Conservation (phyloP, 441 rosid genomes). For the Rhodomyrtus psidioides region DNA sequence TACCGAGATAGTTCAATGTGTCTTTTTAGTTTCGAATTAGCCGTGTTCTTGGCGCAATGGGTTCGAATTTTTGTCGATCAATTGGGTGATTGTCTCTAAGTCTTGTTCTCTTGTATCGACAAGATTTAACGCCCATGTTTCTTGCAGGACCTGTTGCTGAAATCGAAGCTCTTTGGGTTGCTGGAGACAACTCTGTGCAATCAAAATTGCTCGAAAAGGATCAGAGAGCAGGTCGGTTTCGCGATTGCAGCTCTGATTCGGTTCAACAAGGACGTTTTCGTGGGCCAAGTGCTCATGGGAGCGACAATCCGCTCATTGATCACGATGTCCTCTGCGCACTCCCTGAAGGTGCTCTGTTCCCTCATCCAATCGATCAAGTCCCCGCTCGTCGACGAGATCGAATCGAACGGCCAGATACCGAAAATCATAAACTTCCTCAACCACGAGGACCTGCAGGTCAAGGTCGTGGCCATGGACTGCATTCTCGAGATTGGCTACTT, state of each 20-base stretch:
- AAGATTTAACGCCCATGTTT: not conserved
- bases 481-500: slow-evolving; percentile 55
- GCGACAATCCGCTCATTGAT: slow-evolving; percentile 35
- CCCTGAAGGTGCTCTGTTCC: slow-evolving; percentile 26
- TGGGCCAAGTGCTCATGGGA: slow-evolving; percentile 47
- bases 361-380: slow-evolving; percentile 44
- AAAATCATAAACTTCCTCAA: slow-evolving; percentile 32
- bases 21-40: not conserved
- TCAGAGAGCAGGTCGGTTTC: slow-evolving; percentile 36
- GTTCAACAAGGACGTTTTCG: slow-evolving; percentile 67
- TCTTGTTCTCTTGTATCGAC: not conserved
- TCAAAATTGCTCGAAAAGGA: slow-evolving; percentile 16
- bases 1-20: not conserved
- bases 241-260: slow-evolving; percentile 31
- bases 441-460: slow-evolving; percentile 28
- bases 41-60: not conserved
- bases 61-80: not conserved
- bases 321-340: slow-evolving; percentile 23
- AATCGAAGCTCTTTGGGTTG: slow-evolving; percentile 24
- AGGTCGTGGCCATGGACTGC: slow-evolving; percentile 37
- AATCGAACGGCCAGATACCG: slow-evolving; percentile 34
- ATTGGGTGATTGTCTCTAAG: not conserved
- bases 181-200: slow-evolving; percentile 30
- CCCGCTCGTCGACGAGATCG: slow-evolving; percentile 51
- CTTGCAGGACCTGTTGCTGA: slow-evolving; percentile 40